Base-by-base conservation (phyloP, 306 rosid species). In the Amphicarpaea edgeworthii region DNA sequence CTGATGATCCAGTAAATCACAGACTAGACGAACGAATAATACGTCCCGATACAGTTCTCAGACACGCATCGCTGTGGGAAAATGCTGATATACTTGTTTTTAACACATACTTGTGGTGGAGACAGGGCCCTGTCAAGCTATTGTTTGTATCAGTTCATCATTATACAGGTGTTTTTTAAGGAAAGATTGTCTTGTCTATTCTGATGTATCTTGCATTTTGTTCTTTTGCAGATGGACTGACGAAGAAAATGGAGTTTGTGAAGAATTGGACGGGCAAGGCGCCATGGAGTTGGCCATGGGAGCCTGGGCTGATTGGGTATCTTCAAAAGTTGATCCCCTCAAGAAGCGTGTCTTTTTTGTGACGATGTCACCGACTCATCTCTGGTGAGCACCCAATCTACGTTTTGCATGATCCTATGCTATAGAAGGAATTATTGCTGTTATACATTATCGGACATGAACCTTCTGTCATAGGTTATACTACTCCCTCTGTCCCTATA, bases 121-220 rank as follows among this genome's bases (percentile, higher is more conserved):
- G 99, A 89, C 99, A 95, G 81, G 99, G 99, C 81, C 96, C 97
- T 11, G 97, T 95, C 71, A 95, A 95, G 92, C 92, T 95, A 41
- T 77, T 88, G 99, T 95, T 38, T 62, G 97, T 90, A 83, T 78
- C 53, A 51, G 10, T 59, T 70, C 43, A 64, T 47, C 63, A 38
- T 28, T 59, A 53, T 51, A 45, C 34, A 46, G 28, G 28, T 54
- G 58, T n/a, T 28, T 14, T 42, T 75, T 38, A 19, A 72, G 37
- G 76, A 71, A 77, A 49, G 30, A 3, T 21, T 41, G 17, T 51
- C 70, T 23, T 20, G 46, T 54, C 68, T 38, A 66, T 61, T 64
- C 57, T 62, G 30, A 60, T 68, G 63, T 79, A 42, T 67, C 28
- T 60, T 51, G 26, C 57, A 58, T 30, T 72, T 66, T 26, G 54